Evolutionary conservation across 1,139 yeast species (phyloP).

Genomic region (Arxiozyma telluris): DNA sequence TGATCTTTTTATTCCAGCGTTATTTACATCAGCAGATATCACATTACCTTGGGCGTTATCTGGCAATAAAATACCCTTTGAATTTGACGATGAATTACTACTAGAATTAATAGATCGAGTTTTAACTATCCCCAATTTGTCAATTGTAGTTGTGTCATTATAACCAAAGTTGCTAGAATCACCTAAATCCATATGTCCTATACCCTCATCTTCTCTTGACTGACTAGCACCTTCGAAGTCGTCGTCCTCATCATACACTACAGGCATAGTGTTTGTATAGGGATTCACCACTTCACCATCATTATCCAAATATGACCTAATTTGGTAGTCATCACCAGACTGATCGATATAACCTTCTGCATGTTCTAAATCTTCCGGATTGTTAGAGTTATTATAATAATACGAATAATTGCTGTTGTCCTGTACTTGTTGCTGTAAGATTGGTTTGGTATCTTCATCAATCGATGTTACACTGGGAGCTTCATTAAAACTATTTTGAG

Average conservation of each 20-base stretch:
- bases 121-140: slow-evolving; percentile 16
- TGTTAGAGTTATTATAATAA: slow-evolving; percentile 7
- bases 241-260: slow-evolving; percentile 7
- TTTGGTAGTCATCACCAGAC: slow-evolving; percentile 30
- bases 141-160: slow-evolving; percentile 21
- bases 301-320: slow-evolving; percentile 28
- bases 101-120: slow-evolving; percentile 7
- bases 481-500: slow-evolving; percentile 2
- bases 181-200: slow-evolving; percentile 23
- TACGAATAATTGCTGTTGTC: not conserved
- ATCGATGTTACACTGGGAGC: slow-evolving; percentile 10
- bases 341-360: slow-evolving; percentile 25
- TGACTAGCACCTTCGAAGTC: slow-evolving; percentile 2
- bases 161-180: slow-evolving; percentile 15
- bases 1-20: slow-evolving; percentile 15
- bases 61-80: slow-evolving; percentile 6
- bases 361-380: slow-evolving; percentile 19
- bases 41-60: not conserved
- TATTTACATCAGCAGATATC: slow-evolving; percentile 7
- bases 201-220: not conserved
- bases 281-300: slow-evolving; percentile 32
- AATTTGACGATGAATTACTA: slow-evolving; percentile 11
- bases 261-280: slow-evolving; percentile 9
- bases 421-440: not conserved
- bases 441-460: slow-evolving; percentile 12